Evolutionary conservation across 1,139 yeast species (phyloP).

Genomic region (Trichomonascaceae sp.): DNA sequence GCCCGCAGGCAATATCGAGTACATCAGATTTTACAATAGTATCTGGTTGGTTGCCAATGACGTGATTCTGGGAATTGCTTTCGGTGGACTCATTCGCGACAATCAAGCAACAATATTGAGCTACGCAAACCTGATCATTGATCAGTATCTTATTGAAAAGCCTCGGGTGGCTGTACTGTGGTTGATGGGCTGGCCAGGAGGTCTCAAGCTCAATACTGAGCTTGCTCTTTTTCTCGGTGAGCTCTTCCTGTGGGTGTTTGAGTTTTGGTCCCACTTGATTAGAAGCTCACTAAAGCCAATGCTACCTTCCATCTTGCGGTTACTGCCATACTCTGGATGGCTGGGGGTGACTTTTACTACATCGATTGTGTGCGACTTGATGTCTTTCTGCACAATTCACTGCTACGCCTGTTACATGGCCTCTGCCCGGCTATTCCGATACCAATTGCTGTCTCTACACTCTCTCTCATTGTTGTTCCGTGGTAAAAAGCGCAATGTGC

Average conservation of each 20-base stretch:
- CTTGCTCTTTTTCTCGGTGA: slow-evolving; percentile 80
- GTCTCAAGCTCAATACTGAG: slow-evolving; percentile 81
- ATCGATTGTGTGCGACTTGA: slow-evolving; percentile 51
- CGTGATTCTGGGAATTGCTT: slow-evolving; percentile 54
- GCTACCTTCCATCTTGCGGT: slow-evolving; percentile 27
- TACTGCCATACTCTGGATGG: slow-evolving; percentile 26
- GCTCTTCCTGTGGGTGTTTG: slow-evolving; percentile 71
- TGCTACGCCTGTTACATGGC: slow-evolving; percentile 66
- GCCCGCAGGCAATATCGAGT: slow-evolving; percentile 39
- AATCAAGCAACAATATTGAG: slow-evolving; percentile 29
- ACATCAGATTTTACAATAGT: slow-evolving; percentile 77
- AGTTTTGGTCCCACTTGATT: slow-evolving; percentile 45
- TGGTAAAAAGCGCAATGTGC: slow-evolving; percentile 76
- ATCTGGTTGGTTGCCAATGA: slow-evolving; percentile 83
- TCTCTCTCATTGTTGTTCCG: slow-evolving; percentile 77
- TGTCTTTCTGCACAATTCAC: slow-evolving; percentile 55
- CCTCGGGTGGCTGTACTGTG: slow-evolving; percentile 45
- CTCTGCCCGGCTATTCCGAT: slow-evolving; percentile 62
- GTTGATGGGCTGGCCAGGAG: slow-evolving; percentile 88
- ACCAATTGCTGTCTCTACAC: slow-evolving; percentile 55
- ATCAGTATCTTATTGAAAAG: slow-evolving; percentile 28
- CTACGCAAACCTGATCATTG: slow-evolving; percentile 21
- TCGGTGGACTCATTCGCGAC: slow-evolving; percentile 38
- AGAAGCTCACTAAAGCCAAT: too few relatives aligned
- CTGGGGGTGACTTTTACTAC: slow-evolving; percentile 56